Conservation (phyloP, 305 asterid species). For the Stenogyne calaminthoides region DNA sequence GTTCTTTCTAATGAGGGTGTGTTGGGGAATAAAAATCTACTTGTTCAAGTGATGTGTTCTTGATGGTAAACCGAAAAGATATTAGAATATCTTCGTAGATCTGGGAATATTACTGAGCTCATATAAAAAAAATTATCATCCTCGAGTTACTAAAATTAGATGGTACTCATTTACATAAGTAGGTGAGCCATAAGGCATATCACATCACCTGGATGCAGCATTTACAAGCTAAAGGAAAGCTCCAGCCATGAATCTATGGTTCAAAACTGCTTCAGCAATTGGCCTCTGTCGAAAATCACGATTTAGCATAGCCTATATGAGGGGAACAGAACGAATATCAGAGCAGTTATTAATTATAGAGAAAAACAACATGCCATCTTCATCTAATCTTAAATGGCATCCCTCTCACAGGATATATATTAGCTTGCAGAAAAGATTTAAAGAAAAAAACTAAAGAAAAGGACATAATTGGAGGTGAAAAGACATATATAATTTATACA, state of each 20-base stretch:
- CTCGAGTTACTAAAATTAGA: not conserved
- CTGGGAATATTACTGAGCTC: not conserved
- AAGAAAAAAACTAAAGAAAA: not conserved
- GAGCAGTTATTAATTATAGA: not conserved
- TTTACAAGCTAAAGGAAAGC: conserved; percentile 42
- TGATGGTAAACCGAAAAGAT: not conserved
- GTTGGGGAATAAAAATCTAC: not conserved
- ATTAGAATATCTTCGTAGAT: not conserved
- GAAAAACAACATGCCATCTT: not conserved
- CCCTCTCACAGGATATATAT: not conserved
- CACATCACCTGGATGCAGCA: not conserved
- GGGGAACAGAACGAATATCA: not conserved
- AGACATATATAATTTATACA: too few relatives aligned
- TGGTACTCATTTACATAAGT: not conserved
- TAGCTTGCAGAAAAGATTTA: not conserved
- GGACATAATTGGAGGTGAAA: not conserved
- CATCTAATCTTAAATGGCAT: not conserved
- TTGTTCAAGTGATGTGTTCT: not conserved
- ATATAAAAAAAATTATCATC: not conserved
- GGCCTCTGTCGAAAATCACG: conserved; percentile 79
- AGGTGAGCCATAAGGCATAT: not conserved
- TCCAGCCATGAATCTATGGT: conserved; percentile 71
- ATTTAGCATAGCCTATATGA: conserved; percentile 69
- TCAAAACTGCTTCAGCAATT: conserved; percentile 78
- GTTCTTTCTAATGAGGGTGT: not conserved